Percentiles rank a stretch among this genome's conserved stretches.
Evolutionary conservation across 2,329 filamentous ascomycete species (phyloP).

Genomic region (Alternaria sp.): DNA sequence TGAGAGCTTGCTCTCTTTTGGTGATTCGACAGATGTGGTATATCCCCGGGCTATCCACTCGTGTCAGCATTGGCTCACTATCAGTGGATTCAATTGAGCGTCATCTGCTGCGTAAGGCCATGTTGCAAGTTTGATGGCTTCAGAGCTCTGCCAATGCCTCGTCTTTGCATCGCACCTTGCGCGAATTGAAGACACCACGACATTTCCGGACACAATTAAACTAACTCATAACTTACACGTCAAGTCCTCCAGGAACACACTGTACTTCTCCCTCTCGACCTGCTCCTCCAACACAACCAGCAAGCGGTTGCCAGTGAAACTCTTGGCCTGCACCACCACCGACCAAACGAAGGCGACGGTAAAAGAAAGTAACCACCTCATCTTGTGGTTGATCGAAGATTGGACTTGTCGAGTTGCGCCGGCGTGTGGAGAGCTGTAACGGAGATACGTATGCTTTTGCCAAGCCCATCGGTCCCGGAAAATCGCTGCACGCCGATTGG

Average conservation of each 20-base stretch:
- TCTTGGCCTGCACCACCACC: conserved; percentile 74
- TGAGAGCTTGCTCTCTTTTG: conserved; percentile 60
- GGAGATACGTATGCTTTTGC: conserved; percentile 48
- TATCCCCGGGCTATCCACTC: conserved; percentile 75
- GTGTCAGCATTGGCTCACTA: conserved; percentile 9
- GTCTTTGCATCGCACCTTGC: background rate
- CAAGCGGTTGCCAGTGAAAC: conserved; percentile 78
- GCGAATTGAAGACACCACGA: background rate
- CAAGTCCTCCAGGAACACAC: conserved; percentile 77
- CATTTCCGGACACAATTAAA: background rate
- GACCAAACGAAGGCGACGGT: conserved; percentile 68
- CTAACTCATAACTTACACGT: conserved; percentile 60
- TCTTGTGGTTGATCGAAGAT: conserved; percentile 56
- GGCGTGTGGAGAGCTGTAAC: conserved; percentile 18
- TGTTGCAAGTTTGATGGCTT: conserved; percentile 18
- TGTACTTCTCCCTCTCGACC: conserved; percentile 81
- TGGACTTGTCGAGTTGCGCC: conserved; percentile 20
- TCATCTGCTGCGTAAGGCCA: conserved; percentile 2
- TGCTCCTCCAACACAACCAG: conserved; percentile 86
- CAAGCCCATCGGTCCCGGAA: conserved; percentile 40
- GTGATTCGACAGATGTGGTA: conserved; percentile 76
- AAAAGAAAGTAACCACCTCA: conserved; percentile 78
- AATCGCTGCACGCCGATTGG: conserved; percentile 31
- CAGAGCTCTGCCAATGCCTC: background rate
- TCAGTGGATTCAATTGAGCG: background rate